A percentile compares a stretch with the other conserved stretches of the same genome.
These are phyloP conservation scores for Astraeus odoratus DNA, from an alignment of 768 basidiomycete genomes.

Conservation along the genomic window DNA sequence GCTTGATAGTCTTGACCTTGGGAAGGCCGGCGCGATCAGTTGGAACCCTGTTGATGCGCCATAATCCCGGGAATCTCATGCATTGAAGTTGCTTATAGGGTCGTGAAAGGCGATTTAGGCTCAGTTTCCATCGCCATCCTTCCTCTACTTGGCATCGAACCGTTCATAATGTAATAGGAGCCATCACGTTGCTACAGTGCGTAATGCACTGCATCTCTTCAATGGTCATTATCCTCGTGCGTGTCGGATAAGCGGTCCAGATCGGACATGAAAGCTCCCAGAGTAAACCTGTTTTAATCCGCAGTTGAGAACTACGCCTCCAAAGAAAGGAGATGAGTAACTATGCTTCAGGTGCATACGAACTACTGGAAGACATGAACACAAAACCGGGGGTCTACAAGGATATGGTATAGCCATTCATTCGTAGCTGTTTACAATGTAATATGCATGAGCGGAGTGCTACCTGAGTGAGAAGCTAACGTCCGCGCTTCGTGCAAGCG, in stretches of 20 bases:
- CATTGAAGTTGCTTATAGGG: not conserved
- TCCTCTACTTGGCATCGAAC: not conserved
- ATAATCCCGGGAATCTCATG: slow-evolving; percentile 16
- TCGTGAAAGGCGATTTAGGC: too few species aligned
- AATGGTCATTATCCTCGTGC: not conserved
- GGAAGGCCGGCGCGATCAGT: slow-evolving; percentile 62
- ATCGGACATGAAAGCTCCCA: too few species aligned
- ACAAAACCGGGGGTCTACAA: too few species aligned
- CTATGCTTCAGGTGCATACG: not conserved
- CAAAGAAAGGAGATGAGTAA: not conserved
- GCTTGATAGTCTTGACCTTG: slow-evolving; percentile 67
- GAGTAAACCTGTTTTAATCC: not conserved
- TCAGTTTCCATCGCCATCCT: not conserved
- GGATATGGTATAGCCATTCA: too few species aligned
- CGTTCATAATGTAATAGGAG: not conserved
- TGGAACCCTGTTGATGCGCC: slow-evolving; percentile 76
- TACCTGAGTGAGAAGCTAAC: too few species aligned
- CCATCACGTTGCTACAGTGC: not conserved
- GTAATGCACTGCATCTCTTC: not conserved
- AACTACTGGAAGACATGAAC: too few species aligned
- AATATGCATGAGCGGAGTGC: too few species aligned
- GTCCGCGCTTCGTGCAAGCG: too few species aligned
- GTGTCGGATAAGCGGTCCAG: too few species aligned
- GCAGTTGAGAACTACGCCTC: not conserved
- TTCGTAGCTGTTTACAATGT: too few species aligned